Evolutionary conservation across 306 rosid genomes (phyloP).

Genomic region (Cicer judaicum): DNA sequence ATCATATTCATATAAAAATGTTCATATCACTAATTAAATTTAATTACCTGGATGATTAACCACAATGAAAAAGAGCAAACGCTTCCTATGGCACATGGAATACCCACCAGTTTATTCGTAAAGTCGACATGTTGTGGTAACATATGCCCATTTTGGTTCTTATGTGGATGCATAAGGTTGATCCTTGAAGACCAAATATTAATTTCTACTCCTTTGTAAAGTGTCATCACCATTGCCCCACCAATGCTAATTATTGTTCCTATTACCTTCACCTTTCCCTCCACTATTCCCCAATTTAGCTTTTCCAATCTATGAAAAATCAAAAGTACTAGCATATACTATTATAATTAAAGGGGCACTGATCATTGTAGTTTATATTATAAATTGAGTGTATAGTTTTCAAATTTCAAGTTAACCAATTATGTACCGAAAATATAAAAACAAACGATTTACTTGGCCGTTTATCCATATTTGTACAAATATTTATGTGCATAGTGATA

Average conservation of each 20-base stretch:
- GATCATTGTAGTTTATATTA: neutral
- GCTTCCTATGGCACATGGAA: constrained; percentile 32
- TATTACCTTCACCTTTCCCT: constrained; percentile 53
- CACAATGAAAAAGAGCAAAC: constrained; percentile 46
- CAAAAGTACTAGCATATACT: neutral
- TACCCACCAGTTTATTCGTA: constrained; percentile 4
- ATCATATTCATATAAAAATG: neutral
- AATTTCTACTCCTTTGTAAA: constrained; percentile 48
- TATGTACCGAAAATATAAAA: too few species aligned
- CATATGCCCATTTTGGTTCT: neutral
- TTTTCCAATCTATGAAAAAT: constrained; percentile 45
- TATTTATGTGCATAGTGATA: too few species aligned
- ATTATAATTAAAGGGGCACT: neutral
- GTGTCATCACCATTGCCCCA: constrained; percentile 56
- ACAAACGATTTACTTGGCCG: too few species aligned
- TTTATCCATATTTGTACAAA: too few species aligned
- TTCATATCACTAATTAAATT: neutral
- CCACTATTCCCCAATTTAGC: constrained; percentile 32
- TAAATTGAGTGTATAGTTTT: neutral
- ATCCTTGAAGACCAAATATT: constrained; percentile 38
- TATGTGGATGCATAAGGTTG: constrained; percentile 43
- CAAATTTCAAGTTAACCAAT: neutral
- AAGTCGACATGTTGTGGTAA: neutral
- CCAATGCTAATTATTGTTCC: constrained; percentile 52
- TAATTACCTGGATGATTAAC: constrained; percentile 56